Evolutionary conservation across 2,329 filamentous ascomycete species (phyloP), one percentile per base, ranked within the genome.

Genomic region (Monilinia aucupariae): DNA sequence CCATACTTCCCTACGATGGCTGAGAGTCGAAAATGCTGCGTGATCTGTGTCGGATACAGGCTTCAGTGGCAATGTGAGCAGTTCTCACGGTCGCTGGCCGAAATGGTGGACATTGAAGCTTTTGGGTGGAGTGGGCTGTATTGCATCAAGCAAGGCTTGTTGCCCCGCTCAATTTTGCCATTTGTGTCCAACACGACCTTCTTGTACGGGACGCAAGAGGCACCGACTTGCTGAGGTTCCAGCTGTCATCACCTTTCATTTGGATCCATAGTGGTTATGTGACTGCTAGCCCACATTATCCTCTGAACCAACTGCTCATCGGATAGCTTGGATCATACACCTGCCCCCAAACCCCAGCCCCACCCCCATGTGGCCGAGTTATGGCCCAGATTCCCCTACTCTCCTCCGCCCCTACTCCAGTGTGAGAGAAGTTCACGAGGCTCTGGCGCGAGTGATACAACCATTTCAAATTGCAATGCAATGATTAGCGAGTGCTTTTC

Each of bases 131-230:
- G 41, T 56, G 27, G 52, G 41, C 8, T 47, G 27, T 47, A 47
- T 22, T 34, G 20, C 27, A 27, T 47, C 52, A 50, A 58, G 60
- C 60, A 62, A 62, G 60, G 60, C 52, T 58, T 58, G 51, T 50
- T 59, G 54, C 54, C 41, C 30, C n/a, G 54, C 41, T 17, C 54
- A 47, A 56, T 17, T 56, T 47, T n/a, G 27, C 54, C 54, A 56
- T 56, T 15, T 56, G 27, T 56, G 7, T 34, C 41, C 54, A n/a
- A 47, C 13, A 47, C 41, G 20, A 25, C 20, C 39, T 27, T 41
- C n/a, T 15, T 47, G 54, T 47, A 56, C 7, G 53, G 41, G 54
- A 27, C 20, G 15, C 13, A 34, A 34, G 4, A 56, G 41, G 30
- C 27, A 12, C n/a, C 25, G 30, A 20, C 41, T 27, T 34, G 41